phyloP scores from a whole-genome alignment of 768 basidiomycete genomes.

The Mycena venus region DNA sequence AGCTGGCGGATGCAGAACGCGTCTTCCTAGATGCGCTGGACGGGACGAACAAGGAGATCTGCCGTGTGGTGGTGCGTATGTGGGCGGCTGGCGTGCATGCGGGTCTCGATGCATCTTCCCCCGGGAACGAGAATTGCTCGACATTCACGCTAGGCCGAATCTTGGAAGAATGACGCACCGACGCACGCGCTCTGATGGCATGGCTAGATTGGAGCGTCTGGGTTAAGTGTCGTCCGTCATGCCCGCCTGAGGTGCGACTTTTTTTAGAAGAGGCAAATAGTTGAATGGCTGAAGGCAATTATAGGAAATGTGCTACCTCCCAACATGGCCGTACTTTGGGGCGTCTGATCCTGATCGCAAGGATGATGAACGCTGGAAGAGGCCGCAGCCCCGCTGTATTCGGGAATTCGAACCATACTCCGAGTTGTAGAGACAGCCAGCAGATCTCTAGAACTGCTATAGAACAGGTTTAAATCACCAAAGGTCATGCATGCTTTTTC shows the following conservation, averaged over 20 bases:
- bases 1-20: conserved; percentile 44
- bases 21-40: conserved; percentile 38
- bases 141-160: not conserved
- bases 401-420: not conserved
- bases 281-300: not conserved
- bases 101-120: conserved; percentile 5
- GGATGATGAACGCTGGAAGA: not conserved
- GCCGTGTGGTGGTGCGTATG: conserved; percentile 20
- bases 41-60: conserved; percentile 22
- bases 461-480: no score
- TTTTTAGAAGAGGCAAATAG: not conserved
- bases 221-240: not conserved
- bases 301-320: not conserved
- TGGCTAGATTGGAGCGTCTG: not conserved
- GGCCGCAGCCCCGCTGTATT: not conserved
- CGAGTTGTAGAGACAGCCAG: not conserved
- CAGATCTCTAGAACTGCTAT: no score
- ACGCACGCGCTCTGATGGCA: not conserved
- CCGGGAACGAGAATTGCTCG: not conserved
- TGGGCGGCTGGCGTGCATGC: conserved; percentile 20
- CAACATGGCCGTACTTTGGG: not conserved
- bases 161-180: not conserved
- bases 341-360: not conserved
- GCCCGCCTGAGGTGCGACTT: not conserved
- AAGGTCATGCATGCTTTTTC: no score